These are phyloP conservation scores for Septoria petroselini DNA, from an alignment of 2,329 filamentous ascomycete genomes.

Conservation along the genomic window DNA sequence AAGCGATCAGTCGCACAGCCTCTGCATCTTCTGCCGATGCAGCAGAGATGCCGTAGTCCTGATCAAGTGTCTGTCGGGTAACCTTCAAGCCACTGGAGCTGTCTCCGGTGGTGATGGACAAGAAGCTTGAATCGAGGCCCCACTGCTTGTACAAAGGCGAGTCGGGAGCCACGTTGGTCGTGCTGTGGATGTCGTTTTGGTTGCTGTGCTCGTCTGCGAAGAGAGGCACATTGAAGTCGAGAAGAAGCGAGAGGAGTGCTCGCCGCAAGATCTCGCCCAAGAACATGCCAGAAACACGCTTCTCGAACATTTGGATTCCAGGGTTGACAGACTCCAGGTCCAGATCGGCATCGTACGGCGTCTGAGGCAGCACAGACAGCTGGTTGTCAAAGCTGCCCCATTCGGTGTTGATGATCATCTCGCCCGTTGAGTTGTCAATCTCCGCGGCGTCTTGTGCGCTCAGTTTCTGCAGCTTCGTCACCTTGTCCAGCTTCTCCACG, in stretches of 20 bases:
- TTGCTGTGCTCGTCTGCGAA: constrained; percentile 74
- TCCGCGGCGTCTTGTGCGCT: constrained; percentile 47
- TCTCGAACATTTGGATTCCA: constrained; percentile 98
- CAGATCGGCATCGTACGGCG: constrained; percentile 73
- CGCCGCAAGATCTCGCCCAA: constrained; percentile 87
- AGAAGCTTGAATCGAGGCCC: constrained; percentile 86
- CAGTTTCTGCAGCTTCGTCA: constrained; percentile 67
- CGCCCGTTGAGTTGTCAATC: constrained; percentile 75
- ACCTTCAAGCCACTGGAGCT: constrained; percentile 66
- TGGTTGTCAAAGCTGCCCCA: constrained; percentile 98
- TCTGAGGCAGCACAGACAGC: constrained; percentile 81
- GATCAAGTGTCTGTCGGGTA: constrained; percentile 74
- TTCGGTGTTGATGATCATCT: constrained; percentile 98
- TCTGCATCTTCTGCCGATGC: constrained; percentile 79
- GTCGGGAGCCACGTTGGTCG: constrained; percentile 63
- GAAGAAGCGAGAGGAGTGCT: constrained; percentile 68
- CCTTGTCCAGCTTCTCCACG: constrained; percentile 81
- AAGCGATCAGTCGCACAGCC: constrained; percentile 78
- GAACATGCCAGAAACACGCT: constrained; percentile 98
- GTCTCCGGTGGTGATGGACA: constrained; percentile 83
- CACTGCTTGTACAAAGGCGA: constrained; percentile 73
- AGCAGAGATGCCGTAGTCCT: constrained; percentile 70
- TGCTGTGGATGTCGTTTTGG: constrained; percentile 64
- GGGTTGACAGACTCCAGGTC: constrained; percentile 83
- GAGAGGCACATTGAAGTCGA: constrained; percentile 63